Percentiles rank a stretch among this genome's conserved stretches.
phyloP scores from a whole-genome alignment of 176 grass and related monocot genomes.

The Metroxylon sagu region DNA sequence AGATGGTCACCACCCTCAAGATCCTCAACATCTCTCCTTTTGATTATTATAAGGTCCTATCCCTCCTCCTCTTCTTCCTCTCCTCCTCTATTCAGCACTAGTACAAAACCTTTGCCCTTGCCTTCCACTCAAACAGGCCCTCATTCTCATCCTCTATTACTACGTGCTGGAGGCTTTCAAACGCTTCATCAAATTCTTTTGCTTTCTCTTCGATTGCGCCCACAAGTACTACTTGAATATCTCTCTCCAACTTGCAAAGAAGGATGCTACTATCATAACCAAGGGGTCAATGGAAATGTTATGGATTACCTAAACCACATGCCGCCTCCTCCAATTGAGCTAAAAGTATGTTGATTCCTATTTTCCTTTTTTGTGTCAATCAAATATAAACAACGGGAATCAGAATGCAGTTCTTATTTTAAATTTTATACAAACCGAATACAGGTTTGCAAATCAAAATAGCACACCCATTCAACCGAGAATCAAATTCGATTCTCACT shows the following conservation, averaged over 20 bases:
- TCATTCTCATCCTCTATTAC: background rate
- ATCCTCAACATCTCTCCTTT: slow-evolving; percentile 45
- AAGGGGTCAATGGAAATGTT: slow-evolving; percentile 27
- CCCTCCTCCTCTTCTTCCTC: slow-evolving; percentile 18
- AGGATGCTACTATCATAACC: too few species aligned
- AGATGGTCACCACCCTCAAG: slow-evolving; percentile 37
- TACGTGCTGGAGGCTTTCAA: slow-evolving; percentile 35
- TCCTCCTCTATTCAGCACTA: slow-evolving; percentile 32
- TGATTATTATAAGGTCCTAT: slow-evolving; percentile 41
- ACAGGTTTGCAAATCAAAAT: too few species aligned
- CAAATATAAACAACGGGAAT: too few species aligned
- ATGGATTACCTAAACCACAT: slow-evolving; percentile 75
- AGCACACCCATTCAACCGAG: too few species aligned
- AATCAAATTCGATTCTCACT: too few species aligned
- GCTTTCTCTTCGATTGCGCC: slow-evolving; percentile 34
- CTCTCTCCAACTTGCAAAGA: background rate
- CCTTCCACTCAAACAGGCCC: slow-evolving; percentile 28
- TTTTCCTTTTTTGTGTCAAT: too few species aligned
- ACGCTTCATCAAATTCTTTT: slow-evolving; percentile 38
- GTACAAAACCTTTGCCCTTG: slow-evolving; percentile 59
- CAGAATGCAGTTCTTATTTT: too few species aligned
- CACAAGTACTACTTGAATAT: slow-evolving; percentile 12
- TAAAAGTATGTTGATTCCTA: too few species aligned
- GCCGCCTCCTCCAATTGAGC: slow-evolving; percentile 63
- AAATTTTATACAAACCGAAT: too few species aligned